Percentiles rank a stretch among this genome's conserved stretches.
These are phyloP conservation scores for Dalbergia cochinchinensis DNA, from an alignment of 306 rosid species.

Conservation along the genomic window DNA sequence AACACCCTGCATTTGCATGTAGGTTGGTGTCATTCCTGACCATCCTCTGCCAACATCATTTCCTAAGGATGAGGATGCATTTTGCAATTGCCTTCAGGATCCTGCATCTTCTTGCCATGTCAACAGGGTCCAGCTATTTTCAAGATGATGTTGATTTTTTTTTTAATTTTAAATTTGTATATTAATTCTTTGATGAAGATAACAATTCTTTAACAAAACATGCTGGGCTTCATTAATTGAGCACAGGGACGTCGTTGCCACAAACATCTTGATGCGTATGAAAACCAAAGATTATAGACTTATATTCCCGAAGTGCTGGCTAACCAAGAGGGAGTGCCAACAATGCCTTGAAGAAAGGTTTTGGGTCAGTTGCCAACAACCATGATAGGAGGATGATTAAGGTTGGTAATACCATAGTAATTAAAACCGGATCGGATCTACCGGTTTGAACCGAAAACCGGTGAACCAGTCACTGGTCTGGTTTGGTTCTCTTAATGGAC, in stretches of 20 bases:
- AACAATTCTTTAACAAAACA: constrained; percentile 30
- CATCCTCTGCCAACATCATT: constrained; percentile 85
- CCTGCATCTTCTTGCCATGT: constrained; percentile 84
- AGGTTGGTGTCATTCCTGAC: constrained; percentile 97
- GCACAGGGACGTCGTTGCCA: constrained; percentile 25
- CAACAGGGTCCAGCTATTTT: constrained; percentile 73
- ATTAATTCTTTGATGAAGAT: constrained; percentile 32
- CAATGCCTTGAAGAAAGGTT: too few species aligned
- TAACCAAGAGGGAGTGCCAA: too few species aligned
- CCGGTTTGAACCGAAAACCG: too few species aligned
- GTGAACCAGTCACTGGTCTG: too few species aligned
- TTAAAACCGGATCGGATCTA: too few species aligned
- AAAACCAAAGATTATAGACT: constrained; percentile 14
- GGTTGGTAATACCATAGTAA: too few species aligned
- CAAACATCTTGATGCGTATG: neutral
- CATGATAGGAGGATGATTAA: too few species aligned
- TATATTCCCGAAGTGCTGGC: neutral
- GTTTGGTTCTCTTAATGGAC: too few species aligned
- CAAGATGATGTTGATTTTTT: constrained; percentile 54
- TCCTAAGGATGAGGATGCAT: constrained; percentile 85
- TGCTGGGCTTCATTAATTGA: constrained; percentile 21
- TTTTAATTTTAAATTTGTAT: neutral
- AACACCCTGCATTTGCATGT: constrained; percentile 26
- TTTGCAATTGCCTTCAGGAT: constrained; percentile 89
- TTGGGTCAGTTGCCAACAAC: too few species aligned